phyloP scores from a whole-genome alignment of 257 asterid genomes.

The Anisodus acutangulus region DNA sequence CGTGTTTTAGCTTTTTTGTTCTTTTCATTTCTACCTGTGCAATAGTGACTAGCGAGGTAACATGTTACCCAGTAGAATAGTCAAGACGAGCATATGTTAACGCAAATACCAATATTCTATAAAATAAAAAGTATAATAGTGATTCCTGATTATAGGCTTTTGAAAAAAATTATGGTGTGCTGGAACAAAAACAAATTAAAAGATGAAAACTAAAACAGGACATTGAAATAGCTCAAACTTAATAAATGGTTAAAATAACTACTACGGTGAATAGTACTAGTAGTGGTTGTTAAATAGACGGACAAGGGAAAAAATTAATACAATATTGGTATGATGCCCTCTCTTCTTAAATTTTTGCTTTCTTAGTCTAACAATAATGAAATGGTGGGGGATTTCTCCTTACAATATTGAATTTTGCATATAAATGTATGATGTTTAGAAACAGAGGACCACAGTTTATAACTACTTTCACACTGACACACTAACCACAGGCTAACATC shows the following conservation, averaged over 20 bases:
- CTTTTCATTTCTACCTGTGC: not conserved
- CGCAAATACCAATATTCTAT: not conserved
- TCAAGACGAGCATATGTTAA: not conserved
- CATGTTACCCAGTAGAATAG: not conserved
- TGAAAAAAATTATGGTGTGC: not conserved
- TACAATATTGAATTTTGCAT: not conserved
- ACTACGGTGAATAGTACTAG: not conserved
- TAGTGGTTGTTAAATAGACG: not conserved
- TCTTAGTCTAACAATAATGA: not conserved
- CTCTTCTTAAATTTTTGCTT: not conserved
- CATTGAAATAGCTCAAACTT: not conserved
- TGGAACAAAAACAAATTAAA: not conserved
- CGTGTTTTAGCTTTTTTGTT: not conserved
- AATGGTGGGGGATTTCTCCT: not conserved
- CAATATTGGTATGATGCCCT: not conserved
- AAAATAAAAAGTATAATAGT: too few relatives aligned
- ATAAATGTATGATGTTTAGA: not conserved
- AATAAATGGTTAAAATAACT: not conserved
- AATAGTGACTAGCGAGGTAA: not conserved
- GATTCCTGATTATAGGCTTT: not conserved
- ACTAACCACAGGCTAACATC: not conserved
- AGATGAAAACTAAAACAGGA: not conserved
- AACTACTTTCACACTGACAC: not conserved
- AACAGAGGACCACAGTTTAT: not conserved
- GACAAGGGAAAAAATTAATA: not conserved